Base-by-base conservation (phyloP, 2,329 filamentous ascomycete genomes). In the Lizonia empirigonia region DNA sequence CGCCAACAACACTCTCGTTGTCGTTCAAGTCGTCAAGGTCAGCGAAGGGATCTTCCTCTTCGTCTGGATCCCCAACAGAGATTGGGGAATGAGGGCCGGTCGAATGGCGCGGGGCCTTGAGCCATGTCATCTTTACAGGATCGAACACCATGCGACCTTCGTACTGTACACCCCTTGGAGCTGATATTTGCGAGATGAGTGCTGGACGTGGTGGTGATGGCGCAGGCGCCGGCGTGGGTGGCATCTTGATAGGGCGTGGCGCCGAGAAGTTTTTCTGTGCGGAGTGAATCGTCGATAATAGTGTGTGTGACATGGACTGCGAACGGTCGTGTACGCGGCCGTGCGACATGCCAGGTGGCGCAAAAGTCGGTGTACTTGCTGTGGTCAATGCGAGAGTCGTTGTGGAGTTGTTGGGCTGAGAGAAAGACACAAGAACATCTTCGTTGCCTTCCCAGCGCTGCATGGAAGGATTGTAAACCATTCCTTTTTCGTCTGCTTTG, bases 81-180 rank as follows among this genome's bases (percentile, higher is more conserved):
- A 54, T 50, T 4, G 79, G 75, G 7, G 69, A 69, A 27, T 53
- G 70, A 53, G 65, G 73, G 59, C 60, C 72, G 52, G 64, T 62
- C 6, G 65, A 50, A 23, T 56, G 42, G 56, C 79, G 54, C 22
- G 66, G 63, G 2, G 94, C 79, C 73, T 96, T 97, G 49, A 97
- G 82, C 94, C 94, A 99, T 72, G 91, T 95, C 93, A 99, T 97
- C 63, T 90, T 90, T 56, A 91, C 87, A 3, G 94, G 94, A 69
- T 99, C 94, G 71, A 97, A 99, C 8, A 97, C 89, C 94, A 99
- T 99, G 62, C 91, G 91, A n/a, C 91, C 90, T 50, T 97, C 91
- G 27, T 97, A 89, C 74, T 97, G 92, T 12, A 96, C 88, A 55
- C 91, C 92, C 67, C 93, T 90, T 55, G 87, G 70, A 20, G 63